Conservation (phyloP, 352 stramenopile genomes). For the Stramenopiles sp. region DNA sequence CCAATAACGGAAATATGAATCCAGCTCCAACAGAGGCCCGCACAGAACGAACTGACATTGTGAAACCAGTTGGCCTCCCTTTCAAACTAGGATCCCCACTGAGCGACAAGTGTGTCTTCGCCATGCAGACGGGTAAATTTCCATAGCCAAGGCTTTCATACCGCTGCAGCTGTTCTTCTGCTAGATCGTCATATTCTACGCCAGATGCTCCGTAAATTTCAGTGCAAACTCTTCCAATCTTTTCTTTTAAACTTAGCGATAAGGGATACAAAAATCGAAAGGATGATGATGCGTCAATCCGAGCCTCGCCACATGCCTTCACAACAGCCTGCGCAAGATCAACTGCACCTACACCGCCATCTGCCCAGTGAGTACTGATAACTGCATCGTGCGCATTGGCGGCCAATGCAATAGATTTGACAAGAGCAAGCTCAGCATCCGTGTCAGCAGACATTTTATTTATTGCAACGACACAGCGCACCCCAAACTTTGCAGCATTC, state of each 20-base stretch:
- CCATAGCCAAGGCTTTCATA: constrained; percentile 30
- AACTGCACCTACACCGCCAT: constrained; percentile 78
- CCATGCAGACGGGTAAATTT: constrained; percentile 79
- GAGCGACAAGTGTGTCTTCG: constrained; percentile 95
- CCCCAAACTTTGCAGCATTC: constrained; percentile 80
- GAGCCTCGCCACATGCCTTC: constrained; percentile 45
- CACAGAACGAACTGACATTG: constrained; percentile 79
- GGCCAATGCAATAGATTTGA: constrained; percentile 63
- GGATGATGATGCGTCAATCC: constrained; percentile 30
- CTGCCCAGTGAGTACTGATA: constrained; percentile 56
- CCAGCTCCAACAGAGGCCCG: constrained; percentile 80
- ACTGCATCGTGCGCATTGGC: constrained; percentile 84
- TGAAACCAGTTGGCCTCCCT: constrained; percentile 75
- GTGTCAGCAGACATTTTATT: constrained; percentile 65
- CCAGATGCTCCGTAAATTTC: constrained; percentile 84
- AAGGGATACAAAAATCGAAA: constrained; percentile 91
- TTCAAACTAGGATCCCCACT: constrained; percentile 65
- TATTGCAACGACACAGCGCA: constrained; percentile 85
- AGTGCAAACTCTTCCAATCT: constrained; percentile 81
- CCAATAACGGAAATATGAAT: constrained; percentile 79
- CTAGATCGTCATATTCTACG: constrained; percentile 80
- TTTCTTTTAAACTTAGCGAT: constrained; percentile 66
- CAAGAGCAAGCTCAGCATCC: constrained; percentile 70
- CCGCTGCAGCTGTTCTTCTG: constrained; percentile 67
- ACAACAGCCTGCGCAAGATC: constrained; percentile 74